phyloP scores from a whole-genome alignment of 805 yeast genomes.

The Zygosaccharomyces siamensis region DNA sequence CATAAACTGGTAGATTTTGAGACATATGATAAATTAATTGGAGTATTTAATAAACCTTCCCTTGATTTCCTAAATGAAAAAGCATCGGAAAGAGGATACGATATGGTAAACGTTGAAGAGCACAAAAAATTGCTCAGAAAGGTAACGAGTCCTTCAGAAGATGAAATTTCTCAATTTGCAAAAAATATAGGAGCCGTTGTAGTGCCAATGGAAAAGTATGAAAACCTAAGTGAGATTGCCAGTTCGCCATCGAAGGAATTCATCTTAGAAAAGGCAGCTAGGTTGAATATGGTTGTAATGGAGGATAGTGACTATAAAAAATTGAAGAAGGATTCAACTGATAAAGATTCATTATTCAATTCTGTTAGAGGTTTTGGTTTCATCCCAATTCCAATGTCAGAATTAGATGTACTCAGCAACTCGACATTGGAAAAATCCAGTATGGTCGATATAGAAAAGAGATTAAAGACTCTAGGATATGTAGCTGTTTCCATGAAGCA shows the following conservation, averaged over 20 bases:
- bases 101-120: conserved; percentile 18
- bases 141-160: conserved; percentile 13
- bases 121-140: conserved; percentile 14
- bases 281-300: conserved; percentile 14
- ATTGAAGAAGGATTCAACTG: conserved; percentile 8
- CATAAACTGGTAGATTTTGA: conserved; percentile 3
- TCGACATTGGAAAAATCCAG: conserved; percentile 7
- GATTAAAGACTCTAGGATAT: conserved; percentile 12
- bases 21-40: not conserved
- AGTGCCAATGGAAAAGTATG: conserved; percentile 18
- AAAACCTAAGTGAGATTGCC: conserved; percentile 17
- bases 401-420: conserved; percentile 9
- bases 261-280: conserved; percentile 21
- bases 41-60: conserved; percentile 15
- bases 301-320: conserved; percentile 13
- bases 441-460: conserved; percentile 10
- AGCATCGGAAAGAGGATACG: conserved; percentile 24
- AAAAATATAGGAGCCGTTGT: conserved; percentile 2
- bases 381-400: conserved; percentile 15
- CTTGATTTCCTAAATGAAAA: conserved; percentile 26
- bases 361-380: conserved; percentile 16
- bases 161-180: conserved; percentile 10
- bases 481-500: conserved; percentile 12
- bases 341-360: conserved; percentile 11
- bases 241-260: conserved; percentile 24